phyloP scores from a whole-genome alignment of 345 rosid species.

The Raphanus raphanistrum region DNA sequence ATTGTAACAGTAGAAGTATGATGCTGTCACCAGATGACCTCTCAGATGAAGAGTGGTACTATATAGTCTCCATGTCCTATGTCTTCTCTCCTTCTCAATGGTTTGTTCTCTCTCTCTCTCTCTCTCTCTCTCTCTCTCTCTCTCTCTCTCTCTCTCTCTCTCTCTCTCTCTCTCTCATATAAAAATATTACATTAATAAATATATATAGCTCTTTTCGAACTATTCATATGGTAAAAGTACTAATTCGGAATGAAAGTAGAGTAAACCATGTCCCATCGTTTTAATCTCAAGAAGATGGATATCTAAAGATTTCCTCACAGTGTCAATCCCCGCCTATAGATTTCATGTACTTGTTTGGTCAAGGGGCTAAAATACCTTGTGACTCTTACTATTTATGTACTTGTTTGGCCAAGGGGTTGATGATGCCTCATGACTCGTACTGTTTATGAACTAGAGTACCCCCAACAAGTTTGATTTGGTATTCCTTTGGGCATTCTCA shows the following conservation, averaged over 20 bases:
- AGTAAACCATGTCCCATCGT: background rate
- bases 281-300: background rate
- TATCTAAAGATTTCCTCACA: background rate
- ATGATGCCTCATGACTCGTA: background rate
- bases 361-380: background rate
- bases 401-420: background rate
- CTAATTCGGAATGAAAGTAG: background rate
- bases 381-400: background rate
- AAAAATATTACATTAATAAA: background rate
- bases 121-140: constrained; percentile 17
- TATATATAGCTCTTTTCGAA: constrained; percentile 4
- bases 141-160: constrained; percentile 32
- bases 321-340: background rate
- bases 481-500: background rate
- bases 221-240: background rate
- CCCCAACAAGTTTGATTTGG: background rate
- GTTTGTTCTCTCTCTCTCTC: constrained; percentile 45
- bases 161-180: constrained; percentile 24
- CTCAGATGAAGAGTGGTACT: constrained; percentile 94
- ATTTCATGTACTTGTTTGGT: background rate
- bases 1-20: constrained; percentile 5
- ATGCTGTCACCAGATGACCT: constrained; percentile 85
- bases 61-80: constrained; percentile 97
- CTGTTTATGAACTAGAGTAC: background rate
- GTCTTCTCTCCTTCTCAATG: constrained; percentile 76